Evolutionary conservation across 2,329 filamentous ascomycete species (phyloP).

Genomic region (Arthrobotrys conoides): DNA sequence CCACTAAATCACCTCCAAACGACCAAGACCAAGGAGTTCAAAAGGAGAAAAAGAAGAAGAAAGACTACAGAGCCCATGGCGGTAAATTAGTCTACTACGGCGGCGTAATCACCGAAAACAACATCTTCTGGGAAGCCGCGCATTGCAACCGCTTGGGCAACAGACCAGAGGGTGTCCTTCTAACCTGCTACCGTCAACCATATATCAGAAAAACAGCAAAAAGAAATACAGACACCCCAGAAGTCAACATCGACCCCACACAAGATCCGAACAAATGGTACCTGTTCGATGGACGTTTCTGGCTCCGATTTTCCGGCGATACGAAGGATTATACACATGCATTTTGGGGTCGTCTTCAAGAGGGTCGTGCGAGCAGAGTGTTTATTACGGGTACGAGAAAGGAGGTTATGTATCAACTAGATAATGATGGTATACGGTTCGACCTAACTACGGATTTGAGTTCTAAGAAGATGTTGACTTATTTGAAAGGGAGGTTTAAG

Average conservation of each 20-base stretch:
- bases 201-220: conserved; percentile 11
- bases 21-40: neutral
- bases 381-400: conserved; percentile 50
- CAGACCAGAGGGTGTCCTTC: conserved; percentile 26
- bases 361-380: neutral
- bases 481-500: conserved; percentile 25
- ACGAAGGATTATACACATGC: conserved; percentile 10
- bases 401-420: conserved; percentile 39
- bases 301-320: conserved; percentile 32
- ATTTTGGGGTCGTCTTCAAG: neutral
- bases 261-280: conserved; percentile 24
- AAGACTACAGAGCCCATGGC: neutral
- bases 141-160: neutral
- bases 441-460: neutral
- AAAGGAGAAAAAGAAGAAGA: conserved; percentile 2
- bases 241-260: conserved; percentile 2
- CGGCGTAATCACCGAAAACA: conserved; percentile 45
- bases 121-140: conserved; percentile 45
- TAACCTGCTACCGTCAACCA: conserved; percentile 46
- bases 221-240: conserved; percentile 19
- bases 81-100: neutral
- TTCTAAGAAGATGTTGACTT: conserved; percentile 6
- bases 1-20: neutral
- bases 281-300: conserved; percentile 45
- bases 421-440: conserved; percentile 1